A percentile compares a stretch with the other conserved stretches of the same genome.
Evolutionary conservation across 2,329 filamentous ascomycete genomes (phyloP).

Genomic region (Penicillium sp.): DNA sequence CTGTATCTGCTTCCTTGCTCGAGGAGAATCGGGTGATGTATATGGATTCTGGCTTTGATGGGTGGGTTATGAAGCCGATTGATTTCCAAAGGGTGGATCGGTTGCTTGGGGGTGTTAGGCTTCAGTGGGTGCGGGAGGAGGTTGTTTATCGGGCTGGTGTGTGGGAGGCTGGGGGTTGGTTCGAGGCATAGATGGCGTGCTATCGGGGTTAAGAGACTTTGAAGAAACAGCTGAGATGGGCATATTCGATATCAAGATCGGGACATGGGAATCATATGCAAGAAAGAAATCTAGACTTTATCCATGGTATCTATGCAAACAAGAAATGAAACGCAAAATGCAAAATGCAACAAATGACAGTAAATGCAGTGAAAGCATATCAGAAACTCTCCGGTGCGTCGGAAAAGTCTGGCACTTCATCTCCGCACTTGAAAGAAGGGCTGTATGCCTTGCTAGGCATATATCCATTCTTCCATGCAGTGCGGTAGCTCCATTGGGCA

Average conservation of each 20-base stretch:
- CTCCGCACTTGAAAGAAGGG: constrained; percentile 66
- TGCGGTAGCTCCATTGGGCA: constrained; percentile 73
- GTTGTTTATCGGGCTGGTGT: constrained; percentile 68
- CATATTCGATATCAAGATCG: neutral
- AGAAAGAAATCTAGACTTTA: neutral
- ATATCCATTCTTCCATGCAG: constrained; percentile 69
- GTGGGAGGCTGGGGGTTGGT: constrained; percentile 90
- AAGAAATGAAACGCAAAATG: constrained; percentile 5
- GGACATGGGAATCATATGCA: neutral
- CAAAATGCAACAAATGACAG: constrained; percentile 2
- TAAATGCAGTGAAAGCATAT: constrained; percentile 3
- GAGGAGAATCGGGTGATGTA: constrained; percentile 69
- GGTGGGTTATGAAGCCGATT: constrained; percentile 88
- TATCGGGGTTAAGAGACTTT: neutral
- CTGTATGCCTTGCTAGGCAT: constrained; percentile 73
- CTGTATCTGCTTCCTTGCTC: constrained; percentile 77
- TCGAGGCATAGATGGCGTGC: constrained; percentile 40
- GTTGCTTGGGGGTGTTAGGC: constrained; percentile 67
- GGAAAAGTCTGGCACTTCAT: constrained; percentile 45
- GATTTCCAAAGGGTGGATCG: constrained; percentile 71
- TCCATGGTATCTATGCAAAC: constrained; percentile 11
- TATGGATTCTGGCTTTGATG: constrained; percentile 76
- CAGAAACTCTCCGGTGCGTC: constrained; percentile 46
- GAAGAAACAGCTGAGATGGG: neutral
- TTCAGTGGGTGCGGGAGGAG: constrained; percentile 56